Evolutionary conservation across 768 basidiomycete genomes (phyloP), one percentile per base, ranked within the genome.

Genomic region (Russula lepida): DNA sequence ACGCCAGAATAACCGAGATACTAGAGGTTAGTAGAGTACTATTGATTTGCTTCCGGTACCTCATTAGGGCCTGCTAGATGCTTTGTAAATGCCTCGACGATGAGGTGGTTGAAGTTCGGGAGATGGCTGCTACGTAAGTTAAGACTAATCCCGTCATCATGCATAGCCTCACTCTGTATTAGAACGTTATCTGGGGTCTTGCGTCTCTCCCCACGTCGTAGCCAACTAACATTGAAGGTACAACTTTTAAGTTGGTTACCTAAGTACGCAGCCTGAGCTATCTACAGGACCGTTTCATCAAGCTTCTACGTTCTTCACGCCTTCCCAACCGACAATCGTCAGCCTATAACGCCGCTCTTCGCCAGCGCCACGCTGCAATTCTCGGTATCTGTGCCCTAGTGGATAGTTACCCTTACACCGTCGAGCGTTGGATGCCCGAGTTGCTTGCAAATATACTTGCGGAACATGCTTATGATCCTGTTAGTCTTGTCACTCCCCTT

Each of bases 321-420:
- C 78, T 94, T 33, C 90, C 90, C 0, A 73, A 71, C 43, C 80
- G 89, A 28, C 75, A 83, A 58, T 81, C 87, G 48, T 77, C 84
- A 56, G 64, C 77, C 67, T 95, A 94, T 71, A 85, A 81, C 60
- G 76, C 77, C 49, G 82, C 86, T 7, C 75, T 95, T 15, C 83
- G 91, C 28, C 83, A 87, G 69, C 81, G 90, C 25, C 93, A 97
- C 72, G 89, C 91, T 27, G 93, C 93, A 2, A 89, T 98, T 59
- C 79, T 98, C 51, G 95, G 95, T n/a, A 85, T 95, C 47, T 92
- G 91, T 65, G 92, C 95, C 6, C 76, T 98, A 33, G 84, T 98
- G 35, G 91, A 95, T 68, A 95, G 93, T 59, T 95, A 89, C 71
- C 95, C 95, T 0, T 97, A 97, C 74, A 94, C 93, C 2, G 88